Conservation (phyloP, 192 early-diverging fungal genomes). For the Entomortierella lignicola region DNA sequence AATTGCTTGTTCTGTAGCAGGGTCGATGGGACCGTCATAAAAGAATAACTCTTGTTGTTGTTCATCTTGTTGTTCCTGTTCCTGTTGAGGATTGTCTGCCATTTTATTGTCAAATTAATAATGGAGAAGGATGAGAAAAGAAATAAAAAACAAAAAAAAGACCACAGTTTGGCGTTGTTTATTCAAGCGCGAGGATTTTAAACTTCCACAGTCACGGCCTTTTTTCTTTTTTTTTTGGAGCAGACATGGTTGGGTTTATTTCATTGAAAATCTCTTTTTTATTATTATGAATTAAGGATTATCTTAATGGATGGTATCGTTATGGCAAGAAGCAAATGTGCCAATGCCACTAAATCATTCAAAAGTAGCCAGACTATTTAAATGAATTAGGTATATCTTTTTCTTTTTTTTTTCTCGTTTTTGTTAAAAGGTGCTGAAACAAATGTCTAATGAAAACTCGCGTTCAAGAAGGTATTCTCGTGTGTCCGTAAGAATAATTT, state of each 20-base stretch:
- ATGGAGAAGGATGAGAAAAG: neutral
- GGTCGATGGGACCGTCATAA: slow-evolving; percentile 51
- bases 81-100: slow-evolving; percentile 13
- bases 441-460: slow-evolving; percentile 2
- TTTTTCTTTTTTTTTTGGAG: no score
- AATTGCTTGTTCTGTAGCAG: slow-evolving; percentile 33
- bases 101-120: slow-evolving; percentile 2
- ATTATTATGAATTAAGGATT: neutral
- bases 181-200: neutral
- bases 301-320: slow-evolving; percentile 4
- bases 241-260: no score
- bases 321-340: neutral
- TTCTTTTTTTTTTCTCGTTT: slow-evolving; percentile 5
- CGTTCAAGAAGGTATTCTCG: neutral
- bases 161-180: neutral
- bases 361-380: slow-evolving; percentile 28
- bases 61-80: neutral
- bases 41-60: slow-evolving; percentile 22
- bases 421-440: slow-evolving; percentile 4
- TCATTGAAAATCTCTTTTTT: no score
- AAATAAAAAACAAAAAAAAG: neutral
- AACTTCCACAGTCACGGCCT: neutral
- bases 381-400: neutral
- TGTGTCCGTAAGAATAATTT: neutral
- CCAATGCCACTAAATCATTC: neutral